Conservation (phyloP, 768 basidiomycete genomes). For the Scleroderma bovista region DNA sequence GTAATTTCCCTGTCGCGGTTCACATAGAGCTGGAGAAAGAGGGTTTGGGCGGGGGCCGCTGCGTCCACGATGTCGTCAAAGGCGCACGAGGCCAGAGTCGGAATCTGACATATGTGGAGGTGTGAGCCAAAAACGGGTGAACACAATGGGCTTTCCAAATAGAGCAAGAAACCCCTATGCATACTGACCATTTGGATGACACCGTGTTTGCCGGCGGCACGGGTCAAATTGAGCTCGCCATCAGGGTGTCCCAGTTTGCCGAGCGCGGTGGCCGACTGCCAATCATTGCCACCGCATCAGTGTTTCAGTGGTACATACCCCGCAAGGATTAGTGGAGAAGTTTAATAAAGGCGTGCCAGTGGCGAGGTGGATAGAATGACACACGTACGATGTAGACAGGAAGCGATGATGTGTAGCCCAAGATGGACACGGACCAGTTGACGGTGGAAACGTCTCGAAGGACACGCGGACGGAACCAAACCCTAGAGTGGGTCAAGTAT, state of each 20-base stretch:
- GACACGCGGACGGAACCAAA: conserved; percentile 88
- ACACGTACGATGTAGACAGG: conserved; percentile 65
- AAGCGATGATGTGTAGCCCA: conserved; percentile 67
- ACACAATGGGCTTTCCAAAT: not conserved
- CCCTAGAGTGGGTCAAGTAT: conserved; percentile 26
- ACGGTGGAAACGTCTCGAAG: conserved; percentile 75
- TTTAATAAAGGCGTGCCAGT: not conserved
- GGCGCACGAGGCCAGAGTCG: conserved; percentile 85
- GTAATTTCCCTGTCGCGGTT: conserved; percentile 83
- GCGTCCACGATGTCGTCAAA: conserved; percentile 92
- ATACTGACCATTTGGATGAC: conserved; percentile 58
- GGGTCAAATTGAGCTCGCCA: conserved; percentile 82
- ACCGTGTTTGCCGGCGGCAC: conserved; percentile 71
- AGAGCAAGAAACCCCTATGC: not conserved
- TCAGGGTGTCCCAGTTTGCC: conserved; percentile 92
- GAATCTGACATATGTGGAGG: conserved; percentile 52
- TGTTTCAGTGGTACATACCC: not conserved
- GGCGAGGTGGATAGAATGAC: not conserved
- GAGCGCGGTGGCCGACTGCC: conserved; percentile 69
- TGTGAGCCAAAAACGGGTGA: not conserved
- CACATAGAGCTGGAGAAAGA: conserved; percentile 83
- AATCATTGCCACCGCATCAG: conserved; percentile 1
- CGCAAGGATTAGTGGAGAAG: not conserved
- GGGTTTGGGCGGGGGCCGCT: conserved; percentile 66
- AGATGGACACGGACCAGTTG: conserved; percentile 71